Base-by-base conservation (phyloP, 139 green algal genomes). In the Haematococcus sp. region DNA sequence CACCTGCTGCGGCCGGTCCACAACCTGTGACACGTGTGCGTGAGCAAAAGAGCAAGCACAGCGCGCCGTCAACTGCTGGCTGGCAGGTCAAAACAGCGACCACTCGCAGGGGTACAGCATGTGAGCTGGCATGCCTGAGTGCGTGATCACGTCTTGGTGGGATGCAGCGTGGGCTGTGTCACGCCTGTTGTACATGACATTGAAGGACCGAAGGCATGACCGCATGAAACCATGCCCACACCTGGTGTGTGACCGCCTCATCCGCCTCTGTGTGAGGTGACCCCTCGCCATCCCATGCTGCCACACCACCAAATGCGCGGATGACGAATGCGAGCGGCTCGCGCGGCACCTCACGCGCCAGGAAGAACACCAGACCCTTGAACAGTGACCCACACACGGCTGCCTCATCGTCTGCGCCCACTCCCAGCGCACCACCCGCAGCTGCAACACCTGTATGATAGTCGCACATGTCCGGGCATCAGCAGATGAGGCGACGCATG, bases 301-400 rank as follows among this genome's bases (percentile, higher is more conserved):
- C 95, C 32, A 71, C 73, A 32, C 96, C 96, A 17, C 96, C 96
- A 89, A 98, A 98, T 9, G 93, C 81, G 16, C 83, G 74, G 43
- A 99, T 93, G 2, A 98, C 86, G 31, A 99, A 88, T 64, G 97
- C 84, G 65, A 99, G 88, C 52, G 90, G 79, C 80, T 99, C 96
- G 0, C 89, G 72, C 0, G 95, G 94, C 55, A 96, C 89, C 80
- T 97, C 93, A 0, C 92, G 80, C 4, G 88, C 89, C 52, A 99
- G 83, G 77, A 95, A 98, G 83, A 99, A 97, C 11, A 94, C 83
- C 44, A 96, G 68, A 23, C 94, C 80, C n/a, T 82, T 76, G 73
- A 99, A 98, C 55, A 99, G 82, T 22, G 66, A 61, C 16, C 71
- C 80, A 72, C 93, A 97, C 59, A 95, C 49, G 0, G 71, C 80